Percentiles rank a stretch among this genome's conserved stretches.
phyloP scores from a whole-genome alignment of 345 rosid genomes.

The Syzygium oleosum region DNA sequence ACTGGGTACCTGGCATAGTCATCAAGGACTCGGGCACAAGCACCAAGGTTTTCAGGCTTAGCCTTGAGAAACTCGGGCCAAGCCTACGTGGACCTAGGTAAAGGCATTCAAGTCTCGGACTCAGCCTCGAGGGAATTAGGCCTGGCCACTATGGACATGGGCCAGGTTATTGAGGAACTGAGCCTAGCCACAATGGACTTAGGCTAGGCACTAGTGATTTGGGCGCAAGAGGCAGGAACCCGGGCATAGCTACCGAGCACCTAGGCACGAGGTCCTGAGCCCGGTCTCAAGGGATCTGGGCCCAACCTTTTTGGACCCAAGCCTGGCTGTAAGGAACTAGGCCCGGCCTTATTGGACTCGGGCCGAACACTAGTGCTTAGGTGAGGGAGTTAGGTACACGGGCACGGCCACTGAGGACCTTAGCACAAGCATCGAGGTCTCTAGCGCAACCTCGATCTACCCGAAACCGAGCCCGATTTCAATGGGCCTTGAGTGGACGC shows the following conservation, averaged over 20 bases:
- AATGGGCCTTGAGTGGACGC: background rate
- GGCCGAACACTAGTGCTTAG: background rate
- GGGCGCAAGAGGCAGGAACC: background rate
- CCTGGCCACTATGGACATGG: background rate
- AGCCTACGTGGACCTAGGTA: background rate
- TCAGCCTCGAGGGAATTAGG: background rate
- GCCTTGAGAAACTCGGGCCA: background rate
- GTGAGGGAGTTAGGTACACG: background rate
- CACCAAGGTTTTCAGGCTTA: background rate
- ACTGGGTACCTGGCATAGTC: background rate
- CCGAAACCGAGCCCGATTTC: background rate
- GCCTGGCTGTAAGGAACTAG: background rate
- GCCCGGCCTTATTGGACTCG: rapidly evolving
- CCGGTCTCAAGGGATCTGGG: rapidly evolving
- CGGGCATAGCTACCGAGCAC: rapidly evolving
- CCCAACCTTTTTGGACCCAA: background rate
- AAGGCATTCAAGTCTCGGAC: background rate
- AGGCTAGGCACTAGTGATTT: background rate
- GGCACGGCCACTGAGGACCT: background rate
- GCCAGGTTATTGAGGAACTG: background rate
- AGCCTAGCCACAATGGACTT: background rate
- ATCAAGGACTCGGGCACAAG: rapidly evolving
- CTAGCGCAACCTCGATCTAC: background rate
- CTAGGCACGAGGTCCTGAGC: background rate
- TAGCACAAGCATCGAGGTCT: background rate